A percentile compares a stretch with the other conserved stretches of the same genome.
Evolutionary conservation across 164 flowering plant species (phyloP).

Genomic region (Malania oleifera): DNA sequence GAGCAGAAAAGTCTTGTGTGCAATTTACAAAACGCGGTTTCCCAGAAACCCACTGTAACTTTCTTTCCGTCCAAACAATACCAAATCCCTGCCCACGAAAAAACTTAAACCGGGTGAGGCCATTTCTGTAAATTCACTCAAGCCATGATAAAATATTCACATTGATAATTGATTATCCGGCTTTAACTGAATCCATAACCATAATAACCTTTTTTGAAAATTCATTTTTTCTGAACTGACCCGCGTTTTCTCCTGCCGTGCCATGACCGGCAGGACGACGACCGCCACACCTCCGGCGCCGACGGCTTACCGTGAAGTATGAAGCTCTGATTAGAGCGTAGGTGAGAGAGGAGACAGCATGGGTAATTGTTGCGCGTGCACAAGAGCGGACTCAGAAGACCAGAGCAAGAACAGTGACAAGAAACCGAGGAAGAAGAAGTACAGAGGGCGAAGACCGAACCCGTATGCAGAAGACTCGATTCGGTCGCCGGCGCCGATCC

Average conservation of each 20-base stretch:
- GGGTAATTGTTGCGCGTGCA: too few species aligned
- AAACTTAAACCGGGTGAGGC: too few species aligned
- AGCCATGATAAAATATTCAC: too few species aligned
- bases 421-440: slow-evolving; percentile 17
- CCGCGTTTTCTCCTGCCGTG: not conserved
- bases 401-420: slow-evolving; percentile 1
- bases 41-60: not conserved
- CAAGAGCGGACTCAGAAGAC: not conserved
- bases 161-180: not conserved
- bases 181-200: not conserved
- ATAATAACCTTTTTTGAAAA: slow-evolving; percentile 17
- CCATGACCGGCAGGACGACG: not conserved
- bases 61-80: too few species aligned
- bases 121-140: too few species aligned
- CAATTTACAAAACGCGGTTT: not conserved
- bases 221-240: slow-evolving; percentile 15
- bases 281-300: not conserved
- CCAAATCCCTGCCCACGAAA: too few species aligned
- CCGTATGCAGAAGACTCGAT: slow-evolving; percentile 45
- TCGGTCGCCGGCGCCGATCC: slow-evolving; percentile 53
- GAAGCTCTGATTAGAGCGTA: slow-evolving; percentile 22
- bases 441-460: slow-evolving; percentile 39
- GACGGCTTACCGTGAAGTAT: too few species aligned
- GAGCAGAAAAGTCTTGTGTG: too few species aligned
- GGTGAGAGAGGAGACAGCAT: slow-evolving; percentile 24